Conservation (phyloP, 192 early-diverging fungal species). For the Diversispora epigaea region DNA sequence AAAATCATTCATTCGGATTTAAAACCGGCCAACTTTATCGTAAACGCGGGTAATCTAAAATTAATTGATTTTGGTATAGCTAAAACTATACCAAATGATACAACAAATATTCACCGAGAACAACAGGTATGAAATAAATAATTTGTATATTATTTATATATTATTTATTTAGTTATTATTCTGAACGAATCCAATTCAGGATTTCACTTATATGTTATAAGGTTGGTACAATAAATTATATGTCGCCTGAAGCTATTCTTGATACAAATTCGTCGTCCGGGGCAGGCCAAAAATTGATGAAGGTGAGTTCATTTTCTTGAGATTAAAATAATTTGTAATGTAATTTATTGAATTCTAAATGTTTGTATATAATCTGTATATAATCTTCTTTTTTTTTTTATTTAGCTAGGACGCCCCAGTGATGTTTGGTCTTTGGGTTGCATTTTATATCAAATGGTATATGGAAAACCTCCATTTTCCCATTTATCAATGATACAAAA, state of each 20-base stretch:
- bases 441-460: constrained; percentile 91
- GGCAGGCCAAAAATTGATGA: background rate
- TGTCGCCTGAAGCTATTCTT: constrained; percentile 88
- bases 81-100: constrained; percentile 90
- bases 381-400: background rate
- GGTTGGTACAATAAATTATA: constrained; percentile 91
- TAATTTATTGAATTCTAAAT: background rate
- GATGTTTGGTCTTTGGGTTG: constrained; percentile 95
- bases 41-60: constrained; percentile 83
- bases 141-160: background rate
- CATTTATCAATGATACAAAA: constrained; percentile 63
- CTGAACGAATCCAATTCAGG: too few relatives aligned
- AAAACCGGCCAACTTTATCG: constrained; percentile 94
- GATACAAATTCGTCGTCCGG: constrained; percentile 39
- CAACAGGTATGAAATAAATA: constrained; percentile 53
- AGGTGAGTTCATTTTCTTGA: background rate
- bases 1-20: constrained; percentile 92
- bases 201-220: constrained; percentile 11
- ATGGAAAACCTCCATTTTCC: constrained; percentile 81
- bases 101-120: constrained; percentile 89
- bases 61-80: constrained; percentile 98
- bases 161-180: background rate
- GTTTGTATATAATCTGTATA: background rate
- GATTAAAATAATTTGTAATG: too few relatives aligned
- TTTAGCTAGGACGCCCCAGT: constrained; percentile 65